Percentiles rank a stretch among this genome's conserved stretches.
Evolutionary conservation across 495 filamentous ascomycete genomes (phyloP).

Genomic region (Neurospora sp.): DNA sequence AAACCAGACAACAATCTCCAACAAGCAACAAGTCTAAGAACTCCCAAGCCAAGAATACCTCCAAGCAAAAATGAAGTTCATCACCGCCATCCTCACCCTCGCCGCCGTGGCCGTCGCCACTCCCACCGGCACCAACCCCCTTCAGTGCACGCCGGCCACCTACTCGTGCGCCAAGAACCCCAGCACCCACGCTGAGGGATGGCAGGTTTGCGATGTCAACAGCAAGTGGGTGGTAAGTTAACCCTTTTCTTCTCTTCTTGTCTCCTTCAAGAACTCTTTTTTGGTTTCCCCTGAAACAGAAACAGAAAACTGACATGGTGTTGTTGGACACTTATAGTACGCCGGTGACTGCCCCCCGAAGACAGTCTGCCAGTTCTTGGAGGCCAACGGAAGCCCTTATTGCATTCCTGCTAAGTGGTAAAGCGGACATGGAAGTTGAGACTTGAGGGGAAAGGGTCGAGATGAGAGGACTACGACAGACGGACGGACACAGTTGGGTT

Average conservation of each 20-base stretch:
- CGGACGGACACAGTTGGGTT: background rate
- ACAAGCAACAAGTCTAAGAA: background rate
- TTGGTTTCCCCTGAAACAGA: background rate
- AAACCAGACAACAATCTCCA: background rate
- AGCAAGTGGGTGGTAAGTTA: conserved; percentile 16
- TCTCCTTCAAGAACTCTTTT: background rate
- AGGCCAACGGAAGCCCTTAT: conserved; percentile 18
- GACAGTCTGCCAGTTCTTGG: conserved; percentile 13
- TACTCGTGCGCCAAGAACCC: conserved; percentile 15
- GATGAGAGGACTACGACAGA: background rate
- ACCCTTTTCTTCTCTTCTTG: background rate
- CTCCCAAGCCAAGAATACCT: background rate
- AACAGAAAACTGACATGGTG: background rate
- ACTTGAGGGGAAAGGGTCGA: background rate
- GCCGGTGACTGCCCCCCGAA: conserved; percentile 12
- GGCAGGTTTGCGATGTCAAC: conserved; percentile 18
- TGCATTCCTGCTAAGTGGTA: conserved; percentile 9
- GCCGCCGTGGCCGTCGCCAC: conserved; percentile 11
- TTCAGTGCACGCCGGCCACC: conserved; percentile 15
- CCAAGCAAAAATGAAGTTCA: conserved; percentile 18
- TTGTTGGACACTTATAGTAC: conserved; percentile 3
- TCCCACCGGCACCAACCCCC: background rate
- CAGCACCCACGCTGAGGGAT: conserved; percentile 6
- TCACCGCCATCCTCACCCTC: conserved; percentile 10
- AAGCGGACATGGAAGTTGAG: background rate